Evolutionary conservation across 179 eudicot species (phyloP), one percentile per base, ranked within the genome.

Genomic region (Sideroxylon spinosum): DNA sequence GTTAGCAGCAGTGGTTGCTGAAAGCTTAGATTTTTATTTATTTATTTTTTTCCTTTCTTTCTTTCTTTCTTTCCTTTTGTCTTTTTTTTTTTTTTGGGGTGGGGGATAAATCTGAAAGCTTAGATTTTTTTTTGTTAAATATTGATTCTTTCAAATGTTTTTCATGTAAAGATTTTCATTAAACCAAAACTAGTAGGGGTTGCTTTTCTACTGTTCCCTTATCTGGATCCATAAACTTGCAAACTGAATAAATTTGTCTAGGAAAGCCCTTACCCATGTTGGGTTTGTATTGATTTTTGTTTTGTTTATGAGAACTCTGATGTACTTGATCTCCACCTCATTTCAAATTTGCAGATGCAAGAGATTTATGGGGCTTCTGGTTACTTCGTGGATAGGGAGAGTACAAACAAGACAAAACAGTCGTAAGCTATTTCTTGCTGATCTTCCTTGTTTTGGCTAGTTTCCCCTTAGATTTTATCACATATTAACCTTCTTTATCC

Each of bases 291-390:
- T 37, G 44, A 37, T 37, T 37, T 37, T 37, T 37, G 44, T 37
- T 37, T 23, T 8, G 32, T 26, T 37, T 25, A 48, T 16, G 13
- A 37, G 44, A 37, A 57, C n/a, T 2, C 11, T 53, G 23, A 53
- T 71, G 68, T 68, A 29, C 32, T 22, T 55, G 70, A 52, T 71
- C 29, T 61, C 46, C 63, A 12, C 66, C 17, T 68, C 26, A 44
- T 80, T 29, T 2, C 50, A 61, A 77, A 79, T 68, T 73, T 83
- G 78, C 89, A 96, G 99, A 96, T 96, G 99, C 94, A 92, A 82
- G 94, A 92, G 65, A 82, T 79, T 62, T 96, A 92, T 86, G 97
- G 99, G 65, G 99, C 98, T 66, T 83, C 97, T 80, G 99, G 99
- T 75, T 96, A 95, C 85, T 96, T 94, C 57, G 76, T 82, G 32